Evolutionary conservation across 345 rosid species (phyloP).

Genomic region (Psidium friedrichsthalianum): DNA sequence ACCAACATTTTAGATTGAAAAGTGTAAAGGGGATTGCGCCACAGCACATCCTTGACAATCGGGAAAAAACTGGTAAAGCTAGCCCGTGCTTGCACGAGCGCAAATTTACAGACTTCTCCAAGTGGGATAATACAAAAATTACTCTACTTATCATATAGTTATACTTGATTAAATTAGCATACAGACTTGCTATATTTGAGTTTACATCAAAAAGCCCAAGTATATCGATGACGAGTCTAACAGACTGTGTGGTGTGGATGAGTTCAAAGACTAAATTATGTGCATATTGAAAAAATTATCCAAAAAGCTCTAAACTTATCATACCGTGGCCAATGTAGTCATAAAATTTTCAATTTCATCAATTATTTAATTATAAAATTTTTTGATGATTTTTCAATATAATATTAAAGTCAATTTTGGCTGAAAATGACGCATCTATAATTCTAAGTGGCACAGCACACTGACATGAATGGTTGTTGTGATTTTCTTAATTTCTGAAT

Average conservation of each 20-base stretch:
- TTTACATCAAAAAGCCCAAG: background rate
- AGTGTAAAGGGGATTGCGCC: background rate
- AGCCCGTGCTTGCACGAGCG: background rate
- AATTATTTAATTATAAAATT: too few relatives aligned
- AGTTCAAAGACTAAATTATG: background rate
- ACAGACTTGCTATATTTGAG: background rate
- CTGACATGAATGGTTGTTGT: background rate
- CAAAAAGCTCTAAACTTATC: background rate
- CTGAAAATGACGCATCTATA: too few relatives aligned
- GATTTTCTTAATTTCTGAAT: too few relatives aligned
- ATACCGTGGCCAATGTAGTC: too few relatives aligned
- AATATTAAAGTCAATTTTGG: too few relatives aligned
- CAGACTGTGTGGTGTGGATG: background rate
- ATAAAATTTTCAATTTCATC: too few relatives aligned
- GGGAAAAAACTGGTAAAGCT: background rate
- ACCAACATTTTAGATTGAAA: background rate
- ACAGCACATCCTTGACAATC: background rate
- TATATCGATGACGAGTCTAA: background rate
- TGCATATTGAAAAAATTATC: rapidly evolving
- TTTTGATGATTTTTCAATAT: background rate
- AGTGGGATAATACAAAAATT: background rate
- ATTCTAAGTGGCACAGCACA: rapidly evolving
- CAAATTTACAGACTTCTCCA: background rate
- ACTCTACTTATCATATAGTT: background rate
- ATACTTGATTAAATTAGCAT: background rate